These are phyloP conservation scores for Notholithocarpus densiflorus DNA, from an alignment of 306 rosid genomes.

Conservation along the genomic window DNA sequence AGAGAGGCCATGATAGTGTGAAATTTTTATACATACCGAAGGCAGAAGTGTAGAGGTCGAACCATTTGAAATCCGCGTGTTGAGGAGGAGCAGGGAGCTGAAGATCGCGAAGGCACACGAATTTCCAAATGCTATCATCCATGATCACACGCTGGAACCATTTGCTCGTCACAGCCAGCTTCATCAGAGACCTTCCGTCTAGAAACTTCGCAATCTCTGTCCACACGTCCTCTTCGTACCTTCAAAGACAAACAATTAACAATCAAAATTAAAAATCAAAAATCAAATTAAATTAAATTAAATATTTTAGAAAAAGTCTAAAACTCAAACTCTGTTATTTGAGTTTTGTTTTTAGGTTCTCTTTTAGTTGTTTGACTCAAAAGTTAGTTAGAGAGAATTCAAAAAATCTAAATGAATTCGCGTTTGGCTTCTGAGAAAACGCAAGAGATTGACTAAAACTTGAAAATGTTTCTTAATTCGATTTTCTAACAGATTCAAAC, in stretches of 20 bases:
- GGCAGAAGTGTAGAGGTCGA: slow-evolving; percentile 70
- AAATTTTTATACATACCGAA: slow-evolving; percentile 41
- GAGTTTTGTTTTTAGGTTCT: not conserved
- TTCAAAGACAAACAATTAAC: too few species aligned
- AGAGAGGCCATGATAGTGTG: not conserved
- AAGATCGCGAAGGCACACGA: slow-evolving; percentile 74
- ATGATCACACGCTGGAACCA: slow-evolving; percentile 69
- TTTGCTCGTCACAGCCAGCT: slow-evolving; percentile 69
- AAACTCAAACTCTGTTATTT: not conserved
- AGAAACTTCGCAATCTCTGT: slow-evolving; percentile 78
- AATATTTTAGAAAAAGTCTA: not conserved
- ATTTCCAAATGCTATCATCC: slow-evolving; percentile 84
- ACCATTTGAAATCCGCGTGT: slow-evolving; percentile 62
- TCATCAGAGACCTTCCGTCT: slow-evolving; percentile 80
- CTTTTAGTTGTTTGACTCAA: not conserved
- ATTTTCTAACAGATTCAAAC: not conserved
- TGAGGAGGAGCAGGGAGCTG: slow-evolving; percentile 71
- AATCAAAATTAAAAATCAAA: too few species aligned
- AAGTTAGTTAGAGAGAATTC: not conserved
- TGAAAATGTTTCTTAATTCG: not conserved
- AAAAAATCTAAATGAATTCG: not conserved
- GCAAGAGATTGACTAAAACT: not conserved
- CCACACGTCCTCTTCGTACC: slow-evolving; percentile 93
- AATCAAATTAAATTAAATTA: not conserved
- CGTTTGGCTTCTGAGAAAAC: not conserved